phyloP scores from a whole-genome alignment of 2,329 filamentous ascomycete species.

The Cladosporium sp. region DNA sequence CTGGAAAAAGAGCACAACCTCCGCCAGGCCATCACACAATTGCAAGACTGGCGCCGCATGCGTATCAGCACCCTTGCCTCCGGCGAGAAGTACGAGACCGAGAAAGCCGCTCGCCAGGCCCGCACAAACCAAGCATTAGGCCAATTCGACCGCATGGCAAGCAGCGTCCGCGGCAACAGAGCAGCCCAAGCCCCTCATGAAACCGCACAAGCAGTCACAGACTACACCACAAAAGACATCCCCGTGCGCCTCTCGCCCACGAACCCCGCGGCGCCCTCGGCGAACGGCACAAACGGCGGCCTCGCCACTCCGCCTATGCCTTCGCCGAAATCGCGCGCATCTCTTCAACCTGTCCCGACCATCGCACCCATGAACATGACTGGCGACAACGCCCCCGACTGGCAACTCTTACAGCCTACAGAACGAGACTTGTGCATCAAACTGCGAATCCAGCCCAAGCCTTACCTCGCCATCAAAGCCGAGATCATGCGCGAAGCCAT shows the following conservation, averaged over 20 bases:
- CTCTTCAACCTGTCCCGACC: slow-evolving; percentile 43
- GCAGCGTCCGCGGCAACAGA: slow-evolving; percentile 29
- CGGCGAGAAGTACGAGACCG: slow-evolving; percentile 89
- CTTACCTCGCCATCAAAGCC: slow-evolving; percentile 93
- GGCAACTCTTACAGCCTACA: slow-evolving; percentile 81
- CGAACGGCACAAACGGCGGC: slow-evolving; percentile 2
- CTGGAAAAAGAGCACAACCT: slow-evolving; percentile 89
- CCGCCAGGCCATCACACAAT: slow-evolving; percentile 80
- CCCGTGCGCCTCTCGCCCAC: slow-evolving; percentile 31
- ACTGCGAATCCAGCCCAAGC: slow-evolving; percentile 85
- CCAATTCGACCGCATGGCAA: slow-evolving; percentile 34
- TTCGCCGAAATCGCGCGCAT: slow-evolving; percentile 24
- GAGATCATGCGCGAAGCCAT: slow-evolving; percentile 86
- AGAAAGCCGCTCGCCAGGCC: slow-evolving; percentile 76
- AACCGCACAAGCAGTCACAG: slow-evolving; percentile 31
- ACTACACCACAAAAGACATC: slow-evolving; percentile 36
- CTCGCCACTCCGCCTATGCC: slow-evolving; percentile 19
- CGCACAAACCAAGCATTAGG: slow-evolving; percentile 40
- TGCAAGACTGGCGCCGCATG: slow-evolving; percentile 90
- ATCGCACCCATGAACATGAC: slow-evolving; percentile 67
- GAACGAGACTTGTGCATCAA: slow-evolving; percentile 85
- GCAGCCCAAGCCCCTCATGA: slow-evolving; percentile 28
- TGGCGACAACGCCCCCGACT: slow-evolving; percentile 74
- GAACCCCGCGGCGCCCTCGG: slow-evolving; percentile 22
- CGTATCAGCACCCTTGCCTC: slow-evolving; percentile 80